Evolutionary conservation across 2,329 filamentous ascomycete genomes (phyloP), one percentile per base, ranked within the genome.

Genomic region (Leptoxyphium fumago): DNA sequence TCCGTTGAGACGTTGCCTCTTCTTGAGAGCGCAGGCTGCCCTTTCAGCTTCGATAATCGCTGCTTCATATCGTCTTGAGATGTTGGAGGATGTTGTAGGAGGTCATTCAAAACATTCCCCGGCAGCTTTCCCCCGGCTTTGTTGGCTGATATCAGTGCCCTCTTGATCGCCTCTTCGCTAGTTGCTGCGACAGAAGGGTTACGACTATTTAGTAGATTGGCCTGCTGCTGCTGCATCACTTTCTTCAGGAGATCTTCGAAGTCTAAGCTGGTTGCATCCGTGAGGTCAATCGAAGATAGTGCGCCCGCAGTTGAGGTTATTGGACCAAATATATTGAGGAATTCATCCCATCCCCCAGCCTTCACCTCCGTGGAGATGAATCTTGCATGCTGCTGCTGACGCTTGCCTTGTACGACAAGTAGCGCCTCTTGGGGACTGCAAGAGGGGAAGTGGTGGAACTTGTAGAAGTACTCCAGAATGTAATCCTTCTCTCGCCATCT

Each of bases 401-500:
- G 42, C 48, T 60, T 54, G 41, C 58, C 52, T 58, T 64, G 49
- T 47, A 64, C 64, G 7, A 67, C 61, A 41, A 56, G 52, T 43
- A 61, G 43, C 9, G 59, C 59, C 42, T 57, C 14, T 18, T 18
- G 14, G 17, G 38, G 5, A 18, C 21, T 40, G 10, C 38, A 80
- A 3, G 78, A 71, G 0, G 91, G 91, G 56, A 96, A 94, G 15
- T 80, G 75, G 2, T 83, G 86, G 2, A 80, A 88, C 14, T 64
- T 65, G 32, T 60, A 68, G 60, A 86, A 96, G 51, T 86, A 75
- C 53, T 95, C 87, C 57, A 98, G 76, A 39, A 95, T 71, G 28
- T 78, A 77, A 55, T 98, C 89, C 62, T 98, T 98, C 60, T 94
- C 87, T 42, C 80, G 76, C 91, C 91, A 98, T 39, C 87, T 75